These are phyloP conservation scores for Galerina marginata DNA, from an alignment of 768 basidiomycete genomes.

Conservation along the genomic window DNA sequence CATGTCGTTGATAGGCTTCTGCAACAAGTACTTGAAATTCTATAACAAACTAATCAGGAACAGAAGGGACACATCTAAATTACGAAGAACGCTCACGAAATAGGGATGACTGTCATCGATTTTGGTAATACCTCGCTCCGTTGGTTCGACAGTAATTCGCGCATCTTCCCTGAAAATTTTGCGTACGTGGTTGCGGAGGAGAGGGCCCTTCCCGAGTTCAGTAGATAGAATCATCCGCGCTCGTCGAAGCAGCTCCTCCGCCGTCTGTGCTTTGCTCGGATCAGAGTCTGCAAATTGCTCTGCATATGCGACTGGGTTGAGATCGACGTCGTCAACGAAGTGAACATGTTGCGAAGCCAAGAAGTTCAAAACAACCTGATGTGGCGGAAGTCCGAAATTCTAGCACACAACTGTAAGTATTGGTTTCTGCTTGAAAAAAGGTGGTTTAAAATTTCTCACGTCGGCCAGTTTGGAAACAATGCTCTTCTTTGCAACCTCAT, in stretches of 20 bases:
- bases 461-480: constrained; percentile 79
- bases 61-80: background rate
- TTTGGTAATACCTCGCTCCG: constrained; percentile 82
- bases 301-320: constrained; percentile 80
- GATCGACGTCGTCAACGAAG: constrained; percentile 81
- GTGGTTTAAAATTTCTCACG: constrained; percentile 62
- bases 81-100: constrained; percentile 54
- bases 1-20: constrained; percentile 79
- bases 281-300: constrained; percentile 85
- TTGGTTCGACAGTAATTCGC: constrained; percentile 80
- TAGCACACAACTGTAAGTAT: constrained; percentile 33
- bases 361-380: constrained; percentile 88
- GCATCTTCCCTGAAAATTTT: constrained; percentile 77
- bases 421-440: background rate
- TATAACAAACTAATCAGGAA: constrained; percentile 36
- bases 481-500: constrained; percentile 84
- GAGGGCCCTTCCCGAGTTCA: constrained; percentile 92
- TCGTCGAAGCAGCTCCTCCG: constrained; percentile 72
- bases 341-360: constrained; percentile 60
- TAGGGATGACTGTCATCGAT: constrained; percentile 77
- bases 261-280: constrained; percentile 55
- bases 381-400: constrained; percentile 85
- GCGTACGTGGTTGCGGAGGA: constrained; percentile 80
- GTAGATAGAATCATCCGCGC: constrained; percentile 87
- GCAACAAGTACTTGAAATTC: constrained; percentile 93